These are phyloP conservation scores for Phytopythium sindhum DNA, from an alignment of 352 stramenopile species.

Conservation along the genomic window DNA sequence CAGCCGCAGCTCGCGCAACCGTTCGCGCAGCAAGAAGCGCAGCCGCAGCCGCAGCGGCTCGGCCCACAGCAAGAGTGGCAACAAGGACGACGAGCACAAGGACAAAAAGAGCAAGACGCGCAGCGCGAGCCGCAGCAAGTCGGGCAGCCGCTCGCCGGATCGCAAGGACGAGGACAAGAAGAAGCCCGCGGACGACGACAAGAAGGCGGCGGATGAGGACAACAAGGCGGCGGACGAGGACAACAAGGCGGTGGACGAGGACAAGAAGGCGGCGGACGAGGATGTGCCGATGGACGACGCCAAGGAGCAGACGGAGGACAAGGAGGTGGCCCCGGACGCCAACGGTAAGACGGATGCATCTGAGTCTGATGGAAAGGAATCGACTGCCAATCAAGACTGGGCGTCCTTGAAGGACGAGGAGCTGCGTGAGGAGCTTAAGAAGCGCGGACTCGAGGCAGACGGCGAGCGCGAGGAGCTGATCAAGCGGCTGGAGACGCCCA, in stretches of 20 bases:
- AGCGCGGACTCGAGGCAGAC: conserved; percentile 12
- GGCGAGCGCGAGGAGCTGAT: conserved; percentile 15
- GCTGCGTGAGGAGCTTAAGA: conserved; percentile 17
- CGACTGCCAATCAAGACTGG: conserved; percentile 17
- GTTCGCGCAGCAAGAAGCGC: conserved; percentile 27
- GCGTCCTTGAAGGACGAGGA: conserved; percentile 20
- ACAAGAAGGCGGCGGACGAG: conserved; percentile 4
- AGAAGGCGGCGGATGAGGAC: background rate
- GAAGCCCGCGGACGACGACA: conserved; percentile 18
- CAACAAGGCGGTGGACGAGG: conserved; percentile 2
- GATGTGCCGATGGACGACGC: conserved; percentile 10
- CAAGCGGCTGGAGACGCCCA: conserved; percentile 5
- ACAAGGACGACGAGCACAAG: conserved; percentile 12
- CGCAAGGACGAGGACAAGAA: conserved; percentile 12
- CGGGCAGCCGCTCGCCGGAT: conserved; percentile 13
- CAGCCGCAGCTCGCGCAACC: conserved; percentile 20
- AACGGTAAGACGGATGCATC: conserved; percentile 19
- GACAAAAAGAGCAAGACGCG: conserved; percentile 25
- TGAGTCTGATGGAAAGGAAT: conserved; percentile 13
- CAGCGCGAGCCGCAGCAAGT: conserved; percentile 27
- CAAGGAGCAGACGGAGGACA: conserved; percentile 8
- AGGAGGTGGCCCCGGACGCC: conserved; percentile 10
- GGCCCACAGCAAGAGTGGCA: conserved; percentile 14
- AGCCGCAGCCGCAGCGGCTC: conserved; percentile 20
- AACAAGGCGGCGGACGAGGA: conserved; percentile 10